Evolutionary conservation across 495 filamentous ascomycete genomes (phyloP), one percentile per base, ranked within the genome.

Genomic region (Annulohypoxylon nitens): DNA sequence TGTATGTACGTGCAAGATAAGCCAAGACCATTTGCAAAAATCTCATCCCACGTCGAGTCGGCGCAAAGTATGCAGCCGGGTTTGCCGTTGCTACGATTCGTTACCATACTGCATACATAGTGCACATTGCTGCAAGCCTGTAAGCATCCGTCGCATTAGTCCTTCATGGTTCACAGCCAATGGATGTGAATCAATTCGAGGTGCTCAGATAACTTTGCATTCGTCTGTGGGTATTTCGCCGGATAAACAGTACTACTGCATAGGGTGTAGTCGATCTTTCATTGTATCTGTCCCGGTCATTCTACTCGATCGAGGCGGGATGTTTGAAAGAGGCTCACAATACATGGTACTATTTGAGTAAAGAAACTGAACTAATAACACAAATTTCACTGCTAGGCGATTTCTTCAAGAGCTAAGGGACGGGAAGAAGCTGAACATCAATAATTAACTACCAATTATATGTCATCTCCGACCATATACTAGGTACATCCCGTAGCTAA

Each of bases 181-280:
- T 63, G 61, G 60, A 64, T 57, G 37, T 16, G 11, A 25, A 34
- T 11, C 20, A 74, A 67, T 67, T 61, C 64, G 69, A 67, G 43
- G 55, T 30, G 61, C 69, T 69, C 64, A 69, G 73, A 75, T 75
- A 72, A 71, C 61, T 66, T 20, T 72, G 69, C 73, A 75, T 72
- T 53, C 68, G 73, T 57, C 64, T 65, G 69, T 75, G 73, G 73
- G 64, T 75, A 75, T 71, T 71, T 57, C 30, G 60, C 69, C 73
- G 73, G 73, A 62, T 75, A 75, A 75, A 75, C 60, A 65, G 60
- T 39, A 41, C 54, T 50, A 50, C n/a, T 51, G 26, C 2, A 20
- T 20, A 48, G 2, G 18, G 23, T 2, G 36, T 66, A 61, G 69
- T 66, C 43, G 61, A 75, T 73, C 69, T 65, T 48, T 39, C 18